Percentiles rank a stretch among this genome's conserved stretches.
Conservation (phyloP, 805 yeast genomes). For the Metschnikowia arizonensis region DNA sequence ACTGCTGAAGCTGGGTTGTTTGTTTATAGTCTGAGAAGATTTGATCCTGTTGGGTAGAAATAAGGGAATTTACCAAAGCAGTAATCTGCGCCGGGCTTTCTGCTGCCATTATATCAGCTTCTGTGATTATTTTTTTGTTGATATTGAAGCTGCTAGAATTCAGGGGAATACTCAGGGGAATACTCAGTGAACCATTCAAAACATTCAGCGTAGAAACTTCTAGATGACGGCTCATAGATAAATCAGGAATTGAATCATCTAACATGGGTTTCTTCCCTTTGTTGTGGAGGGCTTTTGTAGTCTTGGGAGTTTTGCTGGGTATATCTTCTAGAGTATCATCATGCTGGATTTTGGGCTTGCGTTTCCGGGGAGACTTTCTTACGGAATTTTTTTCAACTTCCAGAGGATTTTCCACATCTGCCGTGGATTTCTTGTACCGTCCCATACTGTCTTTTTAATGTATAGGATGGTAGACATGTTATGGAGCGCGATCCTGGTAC, state of each 20-base stretch:
- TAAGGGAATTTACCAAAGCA: constrained; percentile 28
- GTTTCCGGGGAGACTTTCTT: constrained; percentile 3
- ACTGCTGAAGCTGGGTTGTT: constrained; percentile 17
- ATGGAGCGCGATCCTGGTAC: neutral
- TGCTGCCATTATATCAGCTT: constrained; percentile 30
- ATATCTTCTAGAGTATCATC: neutral
- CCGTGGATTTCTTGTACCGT: neutral
- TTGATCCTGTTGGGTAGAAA: constrained; percentile 32
- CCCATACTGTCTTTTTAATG: neutral
- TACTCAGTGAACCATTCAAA: too few relatives aligned
- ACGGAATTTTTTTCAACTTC: neutral
- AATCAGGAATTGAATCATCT: constrained; percentile 1
- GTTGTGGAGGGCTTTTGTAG: neutral
- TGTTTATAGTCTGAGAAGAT: constrained; percentile 26
- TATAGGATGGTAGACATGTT: neutral
- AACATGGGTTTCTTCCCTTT: neutral
- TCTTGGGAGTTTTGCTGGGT: neutral
- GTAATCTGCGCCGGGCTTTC: constrained; percentile 25
- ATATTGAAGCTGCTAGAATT: neutral
- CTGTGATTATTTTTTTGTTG: constrained; percentile 16
- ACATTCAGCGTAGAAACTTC: neutral
- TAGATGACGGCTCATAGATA: neutral
- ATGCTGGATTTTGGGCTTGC: neutral
- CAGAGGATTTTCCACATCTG: neutral
- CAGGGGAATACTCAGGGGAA: too few relatives aligned